A percentile compares a stretch with the other conserved stretches of the same genome.
Conservation (phyloP, 2,329 filamentous ascomycete species). For the Aspergillus terreus region DNA sequence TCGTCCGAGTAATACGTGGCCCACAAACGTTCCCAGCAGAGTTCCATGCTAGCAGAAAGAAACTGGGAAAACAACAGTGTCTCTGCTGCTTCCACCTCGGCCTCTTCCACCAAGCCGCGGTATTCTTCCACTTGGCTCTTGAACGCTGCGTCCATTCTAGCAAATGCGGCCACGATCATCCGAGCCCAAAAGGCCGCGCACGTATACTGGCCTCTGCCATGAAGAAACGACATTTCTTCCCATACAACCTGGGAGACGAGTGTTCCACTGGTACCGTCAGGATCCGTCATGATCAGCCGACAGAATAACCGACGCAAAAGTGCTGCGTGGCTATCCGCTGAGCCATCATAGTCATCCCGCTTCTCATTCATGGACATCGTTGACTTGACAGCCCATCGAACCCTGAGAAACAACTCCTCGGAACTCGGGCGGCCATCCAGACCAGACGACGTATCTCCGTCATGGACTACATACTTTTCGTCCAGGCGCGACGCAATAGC, state of each 20-base stretch:
- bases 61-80: too few species aligned
- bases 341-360: neutral
- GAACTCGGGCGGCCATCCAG: neutral
- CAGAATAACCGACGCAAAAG: neutral
- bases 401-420: neutral
- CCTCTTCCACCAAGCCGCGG: too few species aligned
- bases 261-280: neutral
- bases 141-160: neutral
- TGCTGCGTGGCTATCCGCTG: neutral
- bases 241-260: neutral
- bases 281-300: neutral
- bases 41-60: too few species aligned
- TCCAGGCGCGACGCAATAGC: neutral
- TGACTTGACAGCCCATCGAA: neutral
- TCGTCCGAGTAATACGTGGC: too few species aligned
- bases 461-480: neutral
- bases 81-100: too few species aligned
- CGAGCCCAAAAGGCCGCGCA: neutral
- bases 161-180: neutral
- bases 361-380: neutral
- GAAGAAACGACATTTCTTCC: neutral
- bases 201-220: neutral
- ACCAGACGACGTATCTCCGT: neutral
- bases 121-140: neutral
- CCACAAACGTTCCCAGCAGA: too few species aligned